phyloP scores from a whole-genome alignment of 2,329 filamentous ascomycete species.

The Botryotinia narcissicola region DNA sequence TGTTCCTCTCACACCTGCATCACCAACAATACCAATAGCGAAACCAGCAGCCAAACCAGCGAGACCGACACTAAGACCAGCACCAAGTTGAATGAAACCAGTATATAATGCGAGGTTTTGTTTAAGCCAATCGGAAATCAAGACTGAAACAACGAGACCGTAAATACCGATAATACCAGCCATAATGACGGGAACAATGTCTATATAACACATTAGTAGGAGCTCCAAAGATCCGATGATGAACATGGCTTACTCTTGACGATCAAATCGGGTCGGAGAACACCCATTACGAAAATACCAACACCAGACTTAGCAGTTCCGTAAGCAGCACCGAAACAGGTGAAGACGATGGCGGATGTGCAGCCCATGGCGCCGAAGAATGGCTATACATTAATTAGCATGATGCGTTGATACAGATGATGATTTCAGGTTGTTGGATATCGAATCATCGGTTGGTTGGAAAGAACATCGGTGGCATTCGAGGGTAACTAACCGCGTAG shows the following conservation, averaged over 20 bases:
- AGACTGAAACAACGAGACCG: conserved; percentile 82
- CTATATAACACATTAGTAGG: conserved; percentile 47
- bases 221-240: neutral
- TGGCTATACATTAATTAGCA: conserved; percentile 50
- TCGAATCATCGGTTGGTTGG: conserved; percentile 1
- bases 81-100: conserved; percentile 81
- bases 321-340: conserved; percentile 94
- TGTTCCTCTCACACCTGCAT: conserved; percentile 83
- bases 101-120: conserved; percentile 75
- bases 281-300: conserved; percentile 97
- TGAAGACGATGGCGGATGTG: conserved; percentile 93
- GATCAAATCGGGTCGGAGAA: conserved; percentile 94
- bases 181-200: conserved; percentile 99
- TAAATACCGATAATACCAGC: conserved; percentile 99
- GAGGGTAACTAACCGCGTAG: conserved; percentile 83
- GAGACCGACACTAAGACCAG: conserved; percentile 77
- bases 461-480: conserved; percentile 10
- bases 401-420: conserved; percentile 29
- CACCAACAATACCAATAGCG: conserved; percentile 84
- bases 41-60: conserved; percentile 82
- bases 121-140: conserved; percentile 76
- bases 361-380: conserved; percentile 99
- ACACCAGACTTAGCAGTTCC: conserved; percentile 99
- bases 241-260: conserved; percentile 81
- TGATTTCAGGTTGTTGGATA: conserved; percentile 3